These are phyloP conservation scores for Durusdinium trenchii DNA, from an alignment of 73 alveolate species.

Conservation along the genomic window DNA sequence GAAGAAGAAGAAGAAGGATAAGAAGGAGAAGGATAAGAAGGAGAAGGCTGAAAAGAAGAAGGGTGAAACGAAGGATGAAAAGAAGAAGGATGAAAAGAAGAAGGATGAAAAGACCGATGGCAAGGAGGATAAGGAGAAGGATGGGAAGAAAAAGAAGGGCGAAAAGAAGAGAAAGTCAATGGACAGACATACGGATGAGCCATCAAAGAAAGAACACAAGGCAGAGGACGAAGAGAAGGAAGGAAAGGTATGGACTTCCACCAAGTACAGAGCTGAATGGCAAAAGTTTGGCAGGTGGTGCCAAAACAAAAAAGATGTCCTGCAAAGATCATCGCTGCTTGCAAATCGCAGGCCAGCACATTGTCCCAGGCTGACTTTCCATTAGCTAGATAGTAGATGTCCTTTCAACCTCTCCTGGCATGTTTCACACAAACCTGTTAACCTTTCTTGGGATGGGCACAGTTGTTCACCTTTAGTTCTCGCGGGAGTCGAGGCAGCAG, in stretches of 20 bases:
- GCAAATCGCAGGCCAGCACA: not conserved
- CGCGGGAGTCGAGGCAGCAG: not conserved
- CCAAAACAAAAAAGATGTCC: not conserved
- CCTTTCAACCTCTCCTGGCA: not conserved
- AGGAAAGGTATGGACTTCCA: not conserved
- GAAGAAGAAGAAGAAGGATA: not conserved
- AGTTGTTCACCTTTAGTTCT: not conserved
- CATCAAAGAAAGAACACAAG: not conserved
- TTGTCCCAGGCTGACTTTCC: not conserved
- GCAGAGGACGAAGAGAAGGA: not conserved
- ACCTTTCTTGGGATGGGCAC: not conserved
- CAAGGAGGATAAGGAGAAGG: not conserved
- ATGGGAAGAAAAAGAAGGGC: not conserved
- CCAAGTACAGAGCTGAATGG: not conserved
- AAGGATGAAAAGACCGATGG: not conserved
- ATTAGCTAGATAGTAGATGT: not conserved
- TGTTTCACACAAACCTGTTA: not conserved
- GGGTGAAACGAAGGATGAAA: not conserved
- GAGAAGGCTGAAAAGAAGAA: not conserved
- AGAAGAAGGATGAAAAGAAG: not conserved
- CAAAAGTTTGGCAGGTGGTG: not conserved
- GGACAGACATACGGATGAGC: not conserved
- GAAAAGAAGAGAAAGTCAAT: not conserved
- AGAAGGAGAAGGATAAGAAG: not conserved
- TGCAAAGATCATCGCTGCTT: not conserved